Evolutionary conservation across 139 green algal species (phyloP).

Genomic region (Picochlorum sp.): DNA sequence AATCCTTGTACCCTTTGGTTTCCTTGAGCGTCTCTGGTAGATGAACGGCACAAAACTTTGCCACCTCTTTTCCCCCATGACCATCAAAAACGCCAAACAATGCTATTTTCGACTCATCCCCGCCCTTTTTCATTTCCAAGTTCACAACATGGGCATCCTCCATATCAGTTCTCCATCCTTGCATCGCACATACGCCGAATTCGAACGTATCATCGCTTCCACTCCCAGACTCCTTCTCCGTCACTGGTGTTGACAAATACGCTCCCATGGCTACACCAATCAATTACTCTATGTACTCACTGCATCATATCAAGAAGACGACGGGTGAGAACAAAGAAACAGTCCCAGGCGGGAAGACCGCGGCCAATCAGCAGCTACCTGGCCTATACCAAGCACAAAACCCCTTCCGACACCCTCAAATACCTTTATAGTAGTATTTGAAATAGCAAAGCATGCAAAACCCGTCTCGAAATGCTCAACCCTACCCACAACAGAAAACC

Average conservation of each 20-base stretch:
- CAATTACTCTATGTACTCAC: too few relatives aligned
- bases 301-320: too few relatives aligned
- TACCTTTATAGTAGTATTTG: too few relatives aligned
- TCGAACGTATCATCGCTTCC: constrained; percentile 39
- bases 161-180: constrained; percentile 67
- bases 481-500: too few relatives aligned
- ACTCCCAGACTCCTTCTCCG: constrained; percentile 45
- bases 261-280: constrained; percentile 41
- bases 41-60: constrained; percentile 35
- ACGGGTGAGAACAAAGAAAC: too few relatives aligned
- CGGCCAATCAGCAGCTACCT: too few relatives aligned
- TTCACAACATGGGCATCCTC: constrained; percentile 41
- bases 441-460: too few relatives aligned
- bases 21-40: constrained; percentile 27
- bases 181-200: constrained; percentile 58
- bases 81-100: constrained; percentile 59
- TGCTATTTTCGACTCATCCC: background rate
- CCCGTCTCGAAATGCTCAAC: too few relatives aligned
- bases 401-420: too few relatives aligned
- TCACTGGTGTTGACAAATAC: constrained; percentile 50
- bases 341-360: too few relatives aligned
- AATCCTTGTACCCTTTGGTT: constrained; percentile 12
- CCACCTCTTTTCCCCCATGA: constrained; percentile 54
- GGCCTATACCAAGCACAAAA: too few relatives aligned
- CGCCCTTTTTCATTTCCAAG: constrained; percentile 23